These are phyloP conservation scores for Durio zibethinus DNA, from an alignment of 345 rosid genomes.

Conservation along the genomic window DNA sequence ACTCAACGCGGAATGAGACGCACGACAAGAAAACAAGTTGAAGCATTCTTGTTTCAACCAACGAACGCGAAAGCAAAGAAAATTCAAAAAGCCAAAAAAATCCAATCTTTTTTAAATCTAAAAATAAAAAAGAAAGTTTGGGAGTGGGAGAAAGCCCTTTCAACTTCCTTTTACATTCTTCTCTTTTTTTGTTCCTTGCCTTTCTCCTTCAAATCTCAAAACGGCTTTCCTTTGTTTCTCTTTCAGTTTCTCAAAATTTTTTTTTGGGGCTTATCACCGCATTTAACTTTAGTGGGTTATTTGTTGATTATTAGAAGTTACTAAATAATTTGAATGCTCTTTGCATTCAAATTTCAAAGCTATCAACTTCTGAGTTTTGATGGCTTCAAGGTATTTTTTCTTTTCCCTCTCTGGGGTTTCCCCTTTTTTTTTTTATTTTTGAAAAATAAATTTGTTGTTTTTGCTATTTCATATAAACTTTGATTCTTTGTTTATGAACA, in stretches of 20 bases:
- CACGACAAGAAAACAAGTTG: background rate
- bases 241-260: background rate
- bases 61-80: background rate
- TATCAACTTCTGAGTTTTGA: constrained; percentile 19
- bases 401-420: background rate
- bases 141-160: background rate
- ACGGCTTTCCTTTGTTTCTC: background rate
- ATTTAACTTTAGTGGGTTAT: background rate
- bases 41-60: background rate
- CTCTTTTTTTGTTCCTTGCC: background rate
- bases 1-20: background rate
- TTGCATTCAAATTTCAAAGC: constrained; percentile 12
- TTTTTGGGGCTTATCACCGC: background rate
- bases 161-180: background rate
- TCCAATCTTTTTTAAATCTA: background rate
- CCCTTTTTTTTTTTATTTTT: background rate
- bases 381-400: constrained; percentile 33
- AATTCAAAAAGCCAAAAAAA: background rate
- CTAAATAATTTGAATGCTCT: background rate
- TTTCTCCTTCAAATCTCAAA: constrained; percentile 16
- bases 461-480: background rate
- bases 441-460: background rate
- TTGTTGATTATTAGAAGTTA: background rate
- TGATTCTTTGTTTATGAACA: background rate
- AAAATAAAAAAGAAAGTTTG: background rate